A percentile compares a stretch with the other conserved stretches of the same genome.
Conservation (phyloP, 1,139 yeast species). For the Candida buenavistaensis region DNA sequence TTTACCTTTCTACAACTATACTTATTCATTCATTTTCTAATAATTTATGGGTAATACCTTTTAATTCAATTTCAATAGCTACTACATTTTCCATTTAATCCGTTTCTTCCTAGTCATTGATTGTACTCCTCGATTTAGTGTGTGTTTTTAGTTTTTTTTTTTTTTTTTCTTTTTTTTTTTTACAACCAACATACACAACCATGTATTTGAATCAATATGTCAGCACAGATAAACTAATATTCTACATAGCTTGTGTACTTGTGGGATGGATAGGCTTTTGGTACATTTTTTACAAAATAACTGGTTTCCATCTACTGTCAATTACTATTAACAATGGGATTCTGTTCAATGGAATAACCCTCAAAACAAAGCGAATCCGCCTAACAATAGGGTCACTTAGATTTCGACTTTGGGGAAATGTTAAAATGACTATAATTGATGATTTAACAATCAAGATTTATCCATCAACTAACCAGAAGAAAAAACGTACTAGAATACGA, state of each 20-base stretch:
- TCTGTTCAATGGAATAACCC: constrained; percentile 33
- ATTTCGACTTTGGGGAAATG: constrained; percentile 43
- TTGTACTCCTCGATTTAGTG: too few relatives aligned
- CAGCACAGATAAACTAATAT: constrained; percentile 7
- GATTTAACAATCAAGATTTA: constrained; percentile 20
- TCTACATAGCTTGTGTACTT: constrained; percentile 5
- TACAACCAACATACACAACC: constrained; percentile 1
- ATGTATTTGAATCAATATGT: constrained; percentile 1
- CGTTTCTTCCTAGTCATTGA: too few relatives aligned
- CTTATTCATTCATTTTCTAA: too few relatives aligned
- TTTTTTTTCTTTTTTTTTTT: too few relatives aligned
- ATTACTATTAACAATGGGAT: constrained; percentile 42
- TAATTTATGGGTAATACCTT: too few relatives aligned
- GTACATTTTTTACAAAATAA: constrained; percentile 26
- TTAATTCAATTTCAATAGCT: too few relatives aligned
- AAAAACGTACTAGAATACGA: neutral
- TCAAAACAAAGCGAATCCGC: constrained; percentile 15
- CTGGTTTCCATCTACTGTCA: constrained; percentile 36
- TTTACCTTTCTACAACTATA: too few relatives aligned
- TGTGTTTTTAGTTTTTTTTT: too few relatives aligned
- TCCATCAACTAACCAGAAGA: neutral
- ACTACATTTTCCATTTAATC: too few relatives aligned
- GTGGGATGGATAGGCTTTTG: constrained; percentile 18
- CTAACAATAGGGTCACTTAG: constrained; percentile 27
- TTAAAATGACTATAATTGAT: constrained; percentile 31